Evolutionary conservation across 2,329 filamentous ascomycete genomes (phyloP), one percentile per base, ranked within the genome.

Genomic region (Trichoderma sp.): DNA sequence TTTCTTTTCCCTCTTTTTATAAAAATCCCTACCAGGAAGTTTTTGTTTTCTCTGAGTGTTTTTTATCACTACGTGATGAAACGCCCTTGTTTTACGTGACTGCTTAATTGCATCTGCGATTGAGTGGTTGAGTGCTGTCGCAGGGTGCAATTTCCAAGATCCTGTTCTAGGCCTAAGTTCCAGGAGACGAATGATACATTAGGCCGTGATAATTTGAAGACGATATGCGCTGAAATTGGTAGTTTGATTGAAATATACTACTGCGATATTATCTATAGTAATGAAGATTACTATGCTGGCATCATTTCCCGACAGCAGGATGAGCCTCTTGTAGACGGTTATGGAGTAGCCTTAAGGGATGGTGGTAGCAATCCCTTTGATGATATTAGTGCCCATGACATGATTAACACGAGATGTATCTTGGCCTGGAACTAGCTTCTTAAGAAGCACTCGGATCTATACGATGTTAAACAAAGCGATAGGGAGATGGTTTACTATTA

Each of bases 61-160:
- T 24, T 2, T 18, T 1, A 2, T n/a, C 14, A 6, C 2, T 12
- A 4, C n/a, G 4, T 21, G n/a, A n/a, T 0, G 45, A 6, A 4
- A 11, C 0, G 21, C 0, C 0, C 16, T 21, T 50, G 8, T 11
- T 50, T n/a, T n/a, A 50, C 14, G 6, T 16, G 38, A 16, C 16
- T 41, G 6, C 38, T 41, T 3, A 18, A 41, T 8, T 41, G 16
- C 38, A 45, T 45, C 7, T 45, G 18, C 41, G 41, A n/a, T 45
- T 45, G 41, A 45, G 41, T 45, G 7, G 41, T 9, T 45, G 18
- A 45, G 41, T n/a, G 41, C 1, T 45, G 41, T 45, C 16, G 16
- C 41, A 8, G 1, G 16, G 41, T 45, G 18, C 18, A 45, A 4
- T 45, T 45, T 45, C 16, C 7, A 18, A 2, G 1, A 18, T 41